Evolutionary conservation across 495 filamentous ascomycete genomes (phyloP), one percentile per base, ranked within the genome.

Genomic region (Xanthoparmelia taractica): DNA sequence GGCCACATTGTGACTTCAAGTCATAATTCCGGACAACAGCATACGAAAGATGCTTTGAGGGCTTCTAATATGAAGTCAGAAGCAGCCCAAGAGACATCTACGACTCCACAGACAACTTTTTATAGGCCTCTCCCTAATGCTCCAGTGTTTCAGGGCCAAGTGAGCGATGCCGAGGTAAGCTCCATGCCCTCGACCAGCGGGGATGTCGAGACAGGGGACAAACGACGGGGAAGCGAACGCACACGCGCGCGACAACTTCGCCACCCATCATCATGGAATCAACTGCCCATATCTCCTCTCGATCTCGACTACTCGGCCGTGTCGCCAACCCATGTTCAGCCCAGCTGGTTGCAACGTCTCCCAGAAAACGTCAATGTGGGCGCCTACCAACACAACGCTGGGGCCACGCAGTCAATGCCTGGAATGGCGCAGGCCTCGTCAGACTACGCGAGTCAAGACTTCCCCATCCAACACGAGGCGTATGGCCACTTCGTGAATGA

Each of bases 391-490:
- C 31, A 57, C 36, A 57, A 57, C 52, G 23, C 27, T 25, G 1
- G 33, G 20, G 50, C 59, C 29, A 31, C 59, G 18, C 58, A 50
- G 41, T 37, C 63, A 43, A 52, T 43, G 38, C 63, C 50, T 29
- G 63, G 33, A 17, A 59, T 54, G 20, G 41, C 18, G 58, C 50
- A 34, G 50, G 50, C 18, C 17, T 54, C 23, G 13, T 48, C 58
- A 31, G 66, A 65, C 33, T 61, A 47, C 48, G 50, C 12, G 8
- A 27, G 55, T 58, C 77, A 77, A 61, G 65, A 77, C 41, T 76
- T 82, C 69, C 64, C 73, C 33, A 67, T 75, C 73, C 56, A 73
- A 73, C 67, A 58, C n/a, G 36, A 61, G 13, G 23, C 59, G 27
- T 68, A 59, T 27, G 41, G 18, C 13, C 63, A 52, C 0, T 66